Conservation (phyloP, 2,329 filamentous ascomycete species). For the Fusarium albosuccineum region DNA sequence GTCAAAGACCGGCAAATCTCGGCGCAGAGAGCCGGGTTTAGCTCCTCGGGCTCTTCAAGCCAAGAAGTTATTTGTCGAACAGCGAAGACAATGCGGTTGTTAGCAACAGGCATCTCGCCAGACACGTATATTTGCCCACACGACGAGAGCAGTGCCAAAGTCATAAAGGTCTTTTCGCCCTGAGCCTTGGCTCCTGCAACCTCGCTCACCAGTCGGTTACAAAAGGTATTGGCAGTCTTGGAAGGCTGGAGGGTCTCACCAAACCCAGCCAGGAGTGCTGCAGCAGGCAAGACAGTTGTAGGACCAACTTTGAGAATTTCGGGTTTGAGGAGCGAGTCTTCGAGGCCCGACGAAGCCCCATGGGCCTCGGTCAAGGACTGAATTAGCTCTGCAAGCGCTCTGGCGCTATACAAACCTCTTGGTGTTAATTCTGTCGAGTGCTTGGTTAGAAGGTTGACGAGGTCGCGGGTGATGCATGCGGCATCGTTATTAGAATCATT, state of each 20-base stretch:
- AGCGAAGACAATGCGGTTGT: conserved; percentile 83
- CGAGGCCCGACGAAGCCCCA: conserved; percentile 59
- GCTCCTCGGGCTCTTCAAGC: conserved; percentile 66
- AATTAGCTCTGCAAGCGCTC: conserved; percentile 64
- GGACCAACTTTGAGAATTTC: conserved; percentile 62
- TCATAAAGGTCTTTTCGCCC: conserved; percentile 60
- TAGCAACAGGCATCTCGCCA: conserved; percentile 68
- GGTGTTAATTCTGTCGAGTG: conserved; percentile 58
- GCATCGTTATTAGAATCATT: conserved; percentile 50
- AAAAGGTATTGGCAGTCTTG: conserved; percentile 64
- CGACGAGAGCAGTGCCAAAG: conserved; percentile 67
- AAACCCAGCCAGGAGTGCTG: conserved; percentile 66
- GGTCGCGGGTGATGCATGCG: conserved; percentile 54
- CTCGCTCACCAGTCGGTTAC: conserved; percentile 72
- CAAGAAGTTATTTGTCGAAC: conserved; percentile 82
- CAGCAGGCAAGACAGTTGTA: conserved; percentile 61
- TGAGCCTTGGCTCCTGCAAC: conserved; percentile 63
- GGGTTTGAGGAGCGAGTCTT: conserved; percentile 61
- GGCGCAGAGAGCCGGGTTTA: conserved; percentile 60
- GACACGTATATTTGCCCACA: conserved; percentile 65
- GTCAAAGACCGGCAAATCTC: conserved; percentile 70
- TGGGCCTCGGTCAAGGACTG: conserved; percentile 61
- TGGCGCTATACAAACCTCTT: conserved; percentile 65
- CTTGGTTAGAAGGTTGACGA: conserved; percentile 61
- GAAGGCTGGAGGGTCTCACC: conserved; percentile 64